Evolutionary conservation across 2,329 filamentous ascomycete genomes (phyloP), one percentile per base, ranked within the genome.

Genomic region (Blumeriella jaapii): DNA sequence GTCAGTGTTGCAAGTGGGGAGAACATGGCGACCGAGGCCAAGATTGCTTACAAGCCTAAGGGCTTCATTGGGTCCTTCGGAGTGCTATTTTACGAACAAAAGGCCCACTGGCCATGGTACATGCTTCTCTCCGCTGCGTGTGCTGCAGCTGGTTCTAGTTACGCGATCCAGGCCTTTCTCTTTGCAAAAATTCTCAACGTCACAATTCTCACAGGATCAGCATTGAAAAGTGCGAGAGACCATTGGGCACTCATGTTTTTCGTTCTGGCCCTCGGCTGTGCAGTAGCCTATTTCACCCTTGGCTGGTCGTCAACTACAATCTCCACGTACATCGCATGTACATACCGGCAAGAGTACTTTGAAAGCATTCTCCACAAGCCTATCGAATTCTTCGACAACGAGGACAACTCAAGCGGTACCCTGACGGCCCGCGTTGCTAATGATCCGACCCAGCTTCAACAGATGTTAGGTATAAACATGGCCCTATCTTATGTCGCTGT

Each of bases 401-500:
- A 62, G 29, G 60, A 58, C 3, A 68, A 71, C 42, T 60, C 65
- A 2, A 59, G 61, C 3, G 67, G 67, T 4, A 59, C 61, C 3
- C 48, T 71, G 6, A 61, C 64, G 4, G 61, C 63, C 4, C 57
- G 61, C 8, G 53, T 69, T 6, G 60, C 63, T 0, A 62, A 64
- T 5, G 63, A 69, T 30, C 62, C 68, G 2, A 66, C 63, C 9
- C 59, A 65, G 16, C 46, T 72, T 0, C 61, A 65, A 47, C 67
- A 71, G 39, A 48, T 71, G 3, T 53, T 71, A 12, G 64, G 66
- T 1, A 47, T 61, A 0, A 69, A 64, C 19, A 54, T 56, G 51
- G 63, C 74, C 2, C 65, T 82, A 44, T 67, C 73, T 2, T 64
- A 65, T 40, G 70, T 77, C 13, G 73, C 77, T 6, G 51, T 79